Evolutionary conservation across 202 grass and related monocot genomes (phyloP), one percentile per base, ranked within the genome.

Genomic region (Bolboschoenoplectus hybrid): DNA sequence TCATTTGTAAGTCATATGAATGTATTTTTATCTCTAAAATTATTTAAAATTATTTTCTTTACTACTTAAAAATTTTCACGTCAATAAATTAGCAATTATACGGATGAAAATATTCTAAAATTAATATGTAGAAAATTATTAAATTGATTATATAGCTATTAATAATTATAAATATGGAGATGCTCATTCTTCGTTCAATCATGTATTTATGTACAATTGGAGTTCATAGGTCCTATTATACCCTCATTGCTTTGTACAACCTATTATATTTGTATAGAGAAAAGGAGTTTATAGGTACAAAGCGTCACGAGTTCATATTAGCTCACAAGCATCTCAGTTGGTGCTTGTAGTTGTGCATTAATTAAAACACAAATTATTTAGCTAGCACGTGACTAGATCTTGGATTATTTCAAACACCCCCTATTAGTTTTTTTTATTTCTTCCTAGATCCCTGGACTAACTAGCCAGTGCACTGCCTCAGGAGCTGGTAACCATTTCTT

Each of bases 311-410:
- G 55, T 26, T 26, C 53, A 57, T 57, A 11, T 26, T 26, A 26
- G 26, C 26, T 66, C 72, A 76, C 72, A 76, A 36, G 72, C 72
- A 76, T 36, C 26, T 38, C 13, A 35, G 43, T 75, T 61, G 57
- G 26, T 26, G 26, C 26, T 26, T 26, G 26, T 26, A n/a, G 57
- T 14, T 50, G 44, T 49, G 44, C 70, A 8, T 49, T 47, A 26
- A 47, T 9, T 41, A 68, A 17, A 77, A 77, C 11, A 56, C 12
- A 7, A 77, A 56, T 56, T 56, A 16, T 56, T 77, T 56, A 56
- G 74, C 32, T 36, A 67, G 5, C 81, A 83, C 45, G 81, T 83
- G 81, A 83, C 20, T 58, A 68, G 63, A 83, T 83, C 81, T 83
- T 83, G 63, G 81, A 63, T 50, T 38, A 53, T 83, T 51, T 83